Percentiles rank a stretch among this genome's conserved stretches.
These are phyloP conservation scores for Chrysoporthe puriensis DNA, from an alignment of 2,329 filamentous ascomycete genomes.

Conservation along the genomic window DNA sequence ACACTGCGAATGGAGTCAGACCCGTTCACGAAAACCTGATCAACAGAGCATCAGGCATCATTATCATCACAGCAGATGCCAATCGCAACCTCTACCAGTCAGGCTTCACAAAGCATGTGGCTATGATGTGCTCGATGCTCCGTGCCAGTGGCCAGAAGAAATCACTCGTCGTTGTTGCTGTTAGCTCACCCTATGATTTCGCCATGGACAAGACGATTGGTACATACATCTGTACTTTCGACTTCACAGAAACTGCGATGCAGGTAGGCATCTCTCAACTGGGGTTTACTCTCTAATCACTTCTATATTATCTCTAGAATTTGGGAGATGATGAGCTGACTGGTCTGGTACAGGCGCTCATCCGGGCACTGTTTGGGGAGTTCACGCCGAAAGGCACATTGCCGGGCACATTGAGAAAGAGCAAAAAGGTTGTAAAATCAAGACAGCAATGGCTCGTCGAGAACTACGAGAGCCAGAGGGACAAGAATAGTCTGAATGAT, in stretches of 20 bases:
- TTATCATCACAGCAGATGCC: slow-evolving; percentile 90
- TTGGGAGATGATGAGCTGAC: not conserved
- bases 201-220: slow-evolving; percentile 88
- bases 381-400: slow-evolving; percentile 61
- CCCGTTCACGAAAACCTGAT: slow-evolving; percentile 94
- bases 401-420: slow-evolving; percentile 80
- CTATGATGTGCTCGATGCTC: slow-evolving; percentile 91
- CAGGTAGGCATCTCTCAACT: slow-evolving; percentile 42
- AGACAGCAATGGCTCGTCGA: slow-evolving; percentile 95
- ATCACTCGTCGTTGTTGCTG: slow-evolving; percentile 85
- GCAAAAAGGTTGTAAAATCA: slow-evolving; percentile 84
- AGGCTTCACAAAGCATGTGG: slow-evolving; percentile 93
- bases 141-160: slow-evolving; percentile 80
- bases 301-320: not conserved
- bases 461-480: slow-evolving; percentile 79
- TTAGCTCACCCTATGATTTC: slow-evolving; percentile 96
- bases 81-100: slow-evolving; percentile 93
- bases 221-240: slow-evolving; percentile 93
- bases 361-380: slow-evolving; percentile 83
- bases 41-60: slow-evolving; percentile 82
- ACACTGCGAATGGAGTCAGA: slow-evolving; percentile 88
- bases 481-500: slow-evolving; percentile 73
- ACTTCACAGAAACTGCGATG: slow-evolving; percentile 92
- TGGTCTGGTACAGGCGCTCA: slow-evolving; percentile 57
- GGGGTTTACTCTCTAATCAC: not conserved